Evolutionary conservation across 192 early-diverging fungal genomes (phyloP).

Genomic region (Fimicolochytrium jonesii): DNA sequence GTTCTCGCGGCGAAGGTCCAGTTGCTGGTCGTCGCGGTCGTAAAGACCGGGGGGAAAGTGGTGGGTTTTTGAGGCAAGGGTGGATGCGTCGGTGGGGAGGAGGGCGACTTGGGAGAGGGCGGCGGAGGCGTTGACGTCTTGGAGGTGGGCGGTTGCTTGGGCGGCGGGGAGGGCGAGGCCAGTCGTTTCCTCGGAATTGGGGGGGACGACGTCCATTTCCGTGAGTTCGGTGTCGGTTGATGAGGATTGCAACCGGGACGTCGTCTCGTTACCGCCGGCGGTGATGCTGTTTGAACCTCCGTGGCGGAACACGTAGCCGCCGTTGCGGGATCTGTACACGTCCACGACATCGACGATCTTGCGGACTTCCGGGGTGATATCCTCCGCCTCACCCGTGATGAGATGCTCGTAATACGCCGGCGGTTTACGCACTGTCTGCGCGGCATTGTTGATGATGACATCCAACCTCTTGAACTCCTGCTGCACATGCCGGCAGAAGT

Average conservation of each 20-base stretch:
- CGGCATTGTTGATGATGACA: slow-evolving; percentile 59
- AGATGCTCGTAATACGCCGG: slow-evolving; percentile 54
- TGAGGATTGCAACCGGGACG: neutral
- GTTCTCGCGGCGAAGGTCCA: slow-evolving; percentile 47
- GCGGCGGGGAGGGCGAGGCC: slow-evolving; percentile 20
- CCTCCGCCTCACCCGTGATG: slow-evolving; percentile 35
- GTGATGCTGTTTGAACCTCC: neutral
- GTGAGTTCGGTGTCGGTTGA: slow-evolving; percentile 6
- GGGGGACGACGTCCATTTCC: too few relatives aligned
- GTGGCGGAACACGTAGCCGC: slow-evolving; percentile 37
- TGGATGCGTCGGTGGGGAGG: slow-evolving; percentile 23
- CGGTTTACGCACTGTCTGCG: slow-evolving; percentile 56
- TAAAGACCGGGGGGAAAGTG: slow-evolving; percentile 42
- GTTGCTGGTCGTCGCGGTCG: slow-evolving; percentile 55
- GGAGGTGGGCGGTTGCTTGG: slow-evolving; percentile 14
- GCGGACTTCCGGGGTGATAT: slow-evolving; percentile 15
- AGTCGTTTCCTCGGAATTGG: neutral
- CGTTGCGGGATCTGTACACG: slow-evolving; percentile 29
- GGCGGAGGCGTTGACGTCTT: slow-evolving; percentile 33
- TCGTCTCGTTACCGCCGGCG: neutral
- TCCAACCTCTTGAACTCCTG: slow-evolving; percentile 38
- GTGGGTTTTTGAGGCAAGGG: neutral
- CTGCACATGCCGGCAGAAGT: slow-evolving; percentile 46
- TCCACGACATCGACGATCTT: slow-evolving; percentile 36
- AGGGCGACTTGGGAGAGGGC: slow-evolving; percentile 42